Percentiles rank a stretch among this genome's conserved stretches.
phyloP scores from a whole-genome alignment of 768 basidiomycete species.

The Lactarius pseudohatsudake region DNA sequence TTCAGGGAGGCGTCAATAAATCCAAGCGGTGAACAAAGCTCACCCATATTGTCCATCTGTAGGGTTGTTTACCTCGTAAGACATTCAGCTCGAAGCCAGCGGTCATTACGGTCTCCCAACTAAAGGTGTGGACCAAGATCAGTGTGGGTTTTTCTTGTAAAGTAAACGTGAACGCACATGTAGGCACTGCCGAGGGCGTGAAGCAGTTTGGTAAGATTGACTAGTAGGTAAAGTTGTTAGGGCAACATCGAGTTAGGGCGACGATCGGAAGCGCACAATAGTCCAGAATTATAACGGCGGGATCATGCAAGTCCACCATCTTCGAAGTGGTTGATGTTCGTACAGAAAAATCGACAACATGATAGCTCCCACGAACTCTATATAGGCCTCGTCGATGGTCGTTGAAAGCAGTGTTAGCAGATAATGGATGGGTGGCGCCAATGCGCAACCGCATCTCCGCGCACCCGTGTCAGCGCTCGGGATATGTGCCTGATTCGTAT shows the following conservation, averaged over 20 bases:
- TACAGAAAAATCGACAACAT: not conserved
- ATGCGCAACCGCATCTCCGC: no score
- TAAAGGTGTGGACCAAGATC: not conserved
- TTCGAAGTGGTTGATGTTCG: not conserved
- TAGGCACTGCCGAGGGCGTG: not conserved
- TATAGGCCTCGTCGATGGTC: not conserved
- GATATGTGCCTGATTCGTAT: not conserved
- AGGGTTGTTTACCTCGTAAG: conserved; percentile 14
- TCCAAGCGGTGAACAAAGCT: not conserved
- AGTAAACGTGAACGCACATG: not conserved
- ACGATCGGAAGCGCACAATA: not conserved
- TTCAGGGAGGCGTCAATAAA: not conserved
- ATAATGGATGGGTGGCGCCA: no score
- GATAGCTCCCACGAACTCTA: not conserved
- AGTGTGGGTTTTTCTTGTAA: not conserved
- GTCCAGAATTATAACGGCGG: not conserved
- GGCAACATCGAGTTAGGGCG: not conserved
- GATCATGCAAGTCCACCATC: not conserved
- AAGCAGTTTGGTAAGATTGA: not conserved
- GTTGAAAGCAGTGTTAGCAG: not conserved
- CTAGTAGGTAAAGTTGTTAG: not conserved
- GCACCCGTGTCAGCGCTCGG: not conserved
- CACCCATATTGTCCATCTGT: conserved; percentile 4
- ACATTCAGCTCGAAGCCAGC: conserved; percentile 3
- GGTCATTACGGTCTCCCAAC: not conserved